Evolutionary conservation across 257 asterid genomes (phyloP).

Genomic region (Lantana camara): DNA sequence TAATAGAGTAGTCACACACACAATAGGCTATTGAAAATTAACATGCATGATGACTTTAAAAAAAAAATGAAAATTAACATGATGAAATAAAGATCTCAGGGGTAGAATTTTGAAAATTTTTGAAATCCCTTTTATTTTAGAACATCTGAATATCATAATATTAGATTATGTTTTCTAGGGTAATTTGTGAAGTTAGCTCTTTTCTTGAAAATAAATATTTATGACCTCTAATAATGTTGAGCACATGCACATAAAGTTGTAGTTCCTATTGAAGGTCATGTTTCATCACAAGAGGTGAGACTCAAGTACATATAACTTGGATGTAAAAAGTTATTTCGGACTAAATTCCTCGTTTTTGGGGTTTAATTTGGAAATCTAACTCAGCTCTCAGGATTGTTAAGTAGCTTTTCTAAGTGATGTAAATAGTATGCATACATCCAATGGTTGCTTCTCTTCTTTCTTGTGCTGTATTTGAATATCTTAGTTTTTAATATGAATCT

Average conservation of each 20-base stretch:
- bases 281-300: constrained; percentile 80
- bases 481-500: too few species aligned
- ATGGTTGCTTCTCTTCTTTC: not conserved
- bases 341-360: constrained; percentile 36
- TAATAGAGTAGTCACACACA: too few species aligned
- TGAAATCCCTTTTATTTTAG: too few species aligned
- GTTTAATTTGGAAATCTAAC: constrained; percentile 41
- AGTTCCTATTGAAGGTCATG: constrained; percentile 88
- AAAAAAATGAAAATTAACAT: too few species aligned
- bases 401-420: constrained; percentile 3
- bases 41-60: too few species aligned
- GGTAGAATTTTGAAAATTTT: too few species aligned
- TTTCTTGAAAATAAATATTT: too few species aligned
- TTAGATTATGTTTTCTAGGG: not conserved
- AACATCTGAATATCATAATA: too few species aligned
- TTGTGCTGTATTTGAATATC: too few species aligned
- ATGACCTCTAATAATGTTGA: not conserved
- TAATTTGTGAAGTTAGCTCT: not conserved
- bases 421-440: not conserved
- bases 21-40: too few species aligned
- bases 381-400: constrained; percentile 20
- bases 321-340: constrained; percentile 18
- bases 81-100: too few species aligned
- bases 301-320: not conserved
- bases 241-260: constrained; percentile 78